phyloP scores from a whole-genome alignment of 441 rosid species.

The Melastoma candidum region DNA sequence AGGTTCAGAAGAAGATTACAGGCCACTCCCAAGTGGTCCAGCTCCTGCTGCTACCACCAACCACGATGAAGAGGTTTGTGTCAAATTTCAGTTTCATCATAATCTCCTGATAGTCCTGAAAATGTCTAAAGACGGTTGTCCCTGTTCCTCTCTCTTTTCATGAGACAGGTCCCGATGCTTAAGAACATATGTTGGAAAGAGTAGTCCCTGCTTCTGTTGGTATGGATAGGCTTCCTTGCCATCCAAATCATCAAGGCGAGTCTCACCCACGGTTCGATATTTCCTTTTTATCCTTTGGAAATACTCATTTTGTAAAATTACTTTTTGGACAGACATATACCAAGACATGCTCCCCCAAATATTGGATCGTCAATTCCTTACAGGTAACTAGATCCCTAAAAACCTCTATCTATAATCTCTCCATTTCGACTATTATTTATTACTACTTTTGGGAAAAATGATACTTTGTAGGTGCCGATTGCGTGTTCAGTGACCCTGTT shows the following conservation, averaged over 20 bases:
- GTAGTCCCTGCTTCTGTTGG: conserved; percentile 25
- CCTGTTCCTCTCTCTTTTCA: background rate
- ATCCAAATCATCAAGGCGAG: conserved; percentile 31
- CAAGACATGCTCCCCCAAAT: conserved; percentile 27
- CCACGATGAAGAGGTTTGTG: conserved; percentile 20
- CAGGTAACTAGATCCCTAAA: conserved; percentile 19
- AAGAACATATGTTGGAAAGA: conserved; percentile 38
- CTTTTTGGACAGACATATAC: conserved; percentile 23
- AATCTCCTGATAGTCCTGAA: background rate
- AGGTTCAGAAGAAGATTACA: conserved; percentile 21
- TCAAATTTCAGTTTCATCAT: conserved; percentile 1
- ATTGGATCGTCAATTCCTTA: conserved; percentile 34
- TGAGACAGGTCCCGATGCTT: conserved; percentile 20
- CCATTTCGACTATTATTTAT: background rate
- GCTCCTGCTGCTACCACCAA: background rate
- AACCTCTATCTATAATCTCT: background rate
- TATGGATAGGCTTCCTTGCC: conserved; percentile 33
- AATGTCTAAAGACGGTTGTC: background rate
- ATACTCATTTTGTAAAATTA: background rate
- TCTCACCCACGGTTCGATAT: background rate
- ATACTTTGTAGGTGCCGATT: conserved; percentile 27
- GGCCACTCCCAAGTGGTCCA: conserved; percentile 33
- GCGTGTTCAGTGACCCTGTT: conserved; percentile 29
- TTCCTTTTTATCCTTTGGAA: background rate
- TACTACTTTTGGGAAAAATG: too few species aligned